Conservation (phyloP, 495 filamentous ascomycete species). For the Bacidia rubella region DNA sequence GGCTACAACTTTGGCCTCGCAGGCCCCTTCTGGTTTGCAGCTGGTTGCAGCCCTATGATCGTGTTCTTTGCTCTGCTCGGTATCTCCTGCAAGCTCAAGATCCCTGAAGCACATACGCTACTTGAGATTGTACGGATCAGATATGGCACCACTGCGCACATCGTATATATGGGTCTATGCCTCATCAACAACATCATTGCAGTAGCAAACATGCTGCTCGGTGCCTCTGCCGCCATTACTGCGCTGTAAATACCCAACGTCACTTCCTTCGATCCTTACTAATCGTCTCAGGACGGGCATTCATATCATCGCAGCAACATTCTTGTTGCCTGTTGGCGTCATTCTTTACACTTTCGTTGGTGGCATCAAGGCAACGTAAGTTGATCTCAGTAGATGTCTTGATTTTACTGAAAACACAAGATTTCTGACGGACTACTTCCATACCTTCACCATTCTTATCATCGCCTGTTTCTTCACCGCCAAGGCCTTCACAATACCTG, state of each 20-base stretch:
- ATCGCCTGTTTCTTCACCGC: slow-evolving; percentile 39
- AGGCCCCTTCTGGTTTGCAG: slow-evolving; percentile 29
- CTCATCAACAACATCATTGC: slow-evolving; percentile 35
- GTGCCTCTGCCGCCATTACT: slow-evolving; percentile 30
- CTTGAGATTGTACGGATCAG: slow-evolving; percentile 26
- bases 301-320: slow-evolving; percentile 32
- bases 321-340: slow-evolving; percentile 31
- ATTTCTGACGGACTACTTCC: slow-evolving; percentile 26
- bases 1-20: slow-evolving; percentile 37
- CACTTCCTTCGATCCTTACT: not conserved
- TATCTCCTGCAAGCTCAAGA: slow-evolving; percentile 28
- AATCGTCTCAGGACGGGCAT: slow-evolving; percentile 23
- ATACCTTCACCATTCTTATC: slow-evolving; percentile 29
- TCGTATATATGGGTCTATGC: slow-evolving; percentile 28
- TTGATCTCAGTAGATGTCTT: not conserved
- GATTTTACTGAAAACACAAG: not conserved
- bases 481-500: slow-evolving; percentile 29
- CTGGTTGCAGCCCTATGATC: slow-evolving; percentile 1
- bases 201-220: slow-evolving; percentile 27
- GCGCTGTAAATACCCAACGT: slow-evolving; percentile 12
- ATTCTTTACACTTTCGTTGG: slow-evolving; percentile 31
- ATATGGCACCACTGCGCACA: slow-evolving; percentile 23
- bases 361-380: slow-evolving; percentile 27
- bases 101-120: slow-evolving; percentile 31
- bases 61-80: not conserved